Conservation (phyloP, 2,329 filamentous ascomycete species). For the Gnomoniopsis smithogilvyi region DNA sequence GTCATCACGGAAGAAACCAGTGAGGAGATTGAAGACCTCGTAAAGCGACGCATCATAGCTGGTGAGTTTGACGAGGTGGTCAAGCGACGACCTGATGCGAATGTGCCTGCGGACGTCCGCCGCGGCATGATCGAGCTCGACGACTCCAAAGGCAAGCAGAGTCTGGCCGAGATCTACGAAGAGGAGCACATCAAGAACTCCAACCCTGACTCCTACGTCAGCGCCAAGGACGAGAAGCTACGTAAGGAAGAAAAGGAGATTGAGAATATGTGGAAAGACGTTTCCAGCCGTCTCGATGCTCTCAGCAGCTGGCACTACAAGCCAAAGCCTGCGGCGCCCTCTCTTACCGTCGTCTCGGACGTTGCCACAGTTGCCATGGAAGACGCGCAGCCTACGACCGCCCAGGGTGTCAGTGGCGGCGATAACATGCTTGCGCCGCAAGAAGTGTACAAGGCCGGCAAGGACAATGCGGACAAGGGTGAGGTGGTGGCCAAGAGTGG, state of each 20-base stretch:
- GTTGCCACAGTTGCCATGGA: constrained; percentile 93
- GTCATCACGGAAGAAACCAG: constrained; percentile 90
- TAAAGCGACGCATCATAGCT: constrained; percentile 88
- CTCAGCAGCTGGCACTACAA: constrained; percentile 95
- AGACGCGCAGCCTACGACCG: constrained; percentile 84
- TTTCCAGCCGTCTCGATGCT: constrained; percentile 78
- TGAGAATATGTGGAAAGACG: constrained; percentile 75
- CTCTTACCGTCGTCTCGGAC: constrained; percentile 82
- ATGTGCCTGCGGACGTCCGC: constrained; percentile 56
- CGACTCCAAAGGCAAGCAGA: constrained; percentile 82
- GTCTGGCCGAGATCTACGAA: constrained; percentile 90
- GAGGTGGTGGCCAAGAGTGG: constrained; percentile 79
- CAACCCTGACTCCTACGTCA: constrained; percentile 76
- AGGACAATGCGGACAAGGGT: constrained; percentile 58
- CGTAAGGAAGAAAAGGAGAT: constrained; percentile 82
- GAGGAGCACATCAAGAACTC: constrained; percentile 78
- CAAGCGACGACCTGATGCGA: constrained; percentile 73
- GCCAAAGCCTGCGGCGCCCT: constrained; percentile 78
- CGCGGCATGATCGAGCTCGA: constrained; percentile 78
- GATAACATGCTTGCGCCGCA: constrained; percentile 84
- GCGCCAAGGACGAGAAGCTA: constrained; percentile 77
- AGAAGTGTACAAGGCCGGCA: constrained; percentile 84
- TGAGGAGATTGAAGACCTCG: constrained; percentile 87
- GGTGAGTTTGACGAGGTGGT: constrained; percentile 91
- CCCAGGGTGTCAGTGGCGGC: constrained; percentile 66